A percentile compares a stretch with the other conserved stretches of the same genome.
phyloP scores from a whole-genome alignment of 2,329 filamentous ascomycete genomes.

The Sclerotinia nivalis region DNA sequence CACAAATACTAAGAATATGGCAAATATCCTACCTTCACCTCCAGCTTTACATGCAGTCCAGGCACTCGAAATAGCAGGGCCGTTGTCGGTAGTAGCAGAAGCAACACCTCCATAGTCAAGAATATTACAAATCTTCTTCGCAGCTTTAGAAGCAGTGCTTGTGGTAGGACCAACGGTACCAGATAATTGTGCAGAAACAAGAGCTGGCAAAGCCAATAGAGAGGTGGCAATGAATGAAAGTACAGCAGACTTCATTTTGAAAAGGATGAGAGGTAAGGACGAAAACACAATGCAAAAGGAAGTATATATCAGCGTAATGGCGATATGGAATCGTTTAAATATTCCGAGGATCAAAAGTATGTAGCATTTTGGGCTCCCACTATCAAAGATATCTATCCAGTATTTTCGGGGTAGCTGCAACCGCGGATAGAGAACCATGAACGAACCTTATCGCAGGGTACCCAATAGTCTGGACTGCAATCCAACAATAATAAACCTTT shows the following conservation, averaged over 20 bases:
- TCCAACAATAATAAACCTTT: too few species aligned
- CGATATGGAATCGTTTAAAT: constrained; percentile 1
- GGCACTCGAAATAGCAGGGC: constrained; percentile 46
- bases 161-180: constrained; percentile 37
- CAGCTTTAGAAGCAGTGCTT: constrained; percentile 32
- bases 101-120: constrained; percentile 50
- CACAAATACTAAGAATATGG: neutral
- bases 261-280: neutral
- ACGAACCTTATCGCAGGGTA: too few species aligned
- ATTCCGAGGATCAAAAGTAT: neutral
- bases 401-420: neutral
- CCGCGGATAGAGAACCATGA: neutral
- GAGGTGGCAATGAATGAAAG: constrained; percentile 20
- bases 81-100: constrained; percentile 49
- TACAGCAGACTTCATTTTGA: constrained; percentile 27
- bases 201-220: constrained; percentile 20
- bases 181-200: constrained; percentile 31
- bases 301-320: neutral
- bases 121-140: constrained; percentile 46
- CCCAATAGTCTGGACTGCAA: too few species aligned
- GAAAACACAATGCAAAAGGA: neutral
- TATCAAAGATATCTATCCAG: neutral
- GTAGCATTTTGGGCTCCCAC: neutral
- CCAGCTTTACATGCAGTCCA: constrained; percentile 48
- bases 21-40: constrained; percentile 39